Percentiles rank a stretch among this genome's conserved stretches.
Conservation (phyloP, 2,329 filamentous ascomycete genomes). For the Moelleriella libera region DNA sequence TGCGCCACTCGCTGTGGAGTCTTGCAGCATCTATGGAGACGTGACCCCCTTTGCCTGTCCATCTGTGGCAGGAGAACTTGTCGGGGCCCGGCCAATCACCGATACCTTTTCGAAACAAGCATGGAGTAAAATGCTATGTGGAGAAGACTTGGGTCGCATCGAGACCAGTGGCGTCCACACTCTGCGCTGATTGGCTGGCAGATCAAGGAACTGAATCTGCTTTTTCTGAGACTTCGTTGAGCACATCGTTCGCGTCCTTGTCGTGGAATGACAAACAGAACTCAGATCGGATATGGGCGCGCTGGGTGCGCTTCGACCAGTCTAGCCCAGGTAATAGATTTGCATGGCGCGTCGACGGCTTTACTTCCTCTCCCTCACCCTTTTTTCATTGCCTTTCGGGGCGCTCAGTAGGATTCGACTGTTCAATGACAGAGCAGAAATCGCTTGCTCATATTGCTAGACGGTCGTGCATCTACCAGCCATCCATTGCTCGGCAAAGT, state of each 20-base stretch:
- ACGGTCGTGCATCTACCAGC: too few relatives aligned
- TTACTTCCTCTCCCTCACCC: too few relatives aligned
- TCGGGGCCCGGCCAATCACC: neutral
- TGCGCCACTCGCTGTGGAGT: neutral
- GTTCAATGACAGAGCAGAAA: too few relatives aligned
- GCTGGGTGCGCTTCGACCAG: too few relatives aligned
- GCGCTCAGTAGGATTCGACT: too few relatives aligned
- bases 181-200: neutral
- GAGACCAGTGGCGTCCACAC: neutral
- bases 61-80: neutral
- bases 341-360: too few relatives aligned
- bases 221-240: neutral
- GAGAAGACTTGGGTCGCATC: conserved; percentile 1
- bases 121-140: neutral
- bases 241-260: neutral
- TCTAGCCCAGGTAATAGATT: too few relatives aligned
- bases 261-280: neutral
- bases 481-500: too few relatives aligned
- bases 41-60: too few relatives aligned
- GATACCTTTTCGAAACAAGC: neutral
- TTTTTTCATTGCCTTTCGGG: too few relatives aligned
- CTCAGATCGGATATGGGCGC: neutral
- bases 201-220: neutral
- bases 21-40: neutral
- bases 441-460: too few relatives aligned